Evolutionary conservation across 768 basidiomycete species (phyloP), one percentile per base, ranked within the genome.

Genomic region (Boletus subcaerulescens): DNA sequence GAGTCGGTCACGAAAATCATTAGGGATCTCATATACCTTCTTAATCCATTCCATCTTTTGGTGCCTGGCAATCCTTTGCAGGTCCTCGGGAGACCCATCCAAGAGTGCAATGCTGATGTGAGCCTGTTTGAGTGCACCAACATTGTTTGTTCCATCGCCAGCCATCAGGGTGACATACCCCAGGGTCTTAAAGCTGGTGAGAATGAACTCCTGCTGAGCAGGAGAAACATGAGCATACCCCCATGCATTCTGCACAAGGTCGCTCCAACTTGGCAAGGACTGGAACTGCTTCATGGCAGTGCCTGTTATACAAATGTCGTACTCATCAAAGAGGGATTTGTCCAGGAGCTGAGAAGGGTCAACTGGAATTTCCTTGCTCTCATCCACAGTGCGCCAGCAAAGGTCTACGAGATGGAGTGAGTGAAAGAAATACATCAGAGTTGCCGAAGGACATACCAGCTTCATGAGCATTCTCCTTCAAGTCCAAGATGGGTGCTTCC

Each of bases 191-290:
- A 98, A 77, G 8, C 89, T 89, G 0, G 93, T 91, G 45, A 99
- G 80, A 72, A 99, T 98, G 70, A 82, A 83, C 71, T 99, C 97
- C 74, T 99, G 98, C 70, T 98, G 97, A 0, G 82, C 73, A 2
- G 97, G 97, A 12, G 96, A 96, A 15, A 98, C 96, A 32, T 95
- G 93, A 22, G 97, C 97, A 61, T 99, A 99, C 46, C 98, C 96
- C 93, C 93, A 98, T 1, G 93, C 93, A 65, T 97, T 86, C 63
- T 94, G 91, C 3, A 97, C 89, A 44, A 99, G 87, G 56, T 82
- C 77, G 48, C 80, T 80, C 88, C 88, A 93, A n/a, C 78, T 76
- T 8, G 87, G 80, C 13, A 74, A 73, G n/a, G 75, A 68, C 62
- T 88, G 85, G 72, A 84, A 94, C 62, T 94, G 92, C 68, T 87